A percentile compares a stretch with the other conserved stretches of the same genome.
phyloP scores from a whole-genome alignment of 805 yeast genomes.

The Ogataea naganishii region DNA sequence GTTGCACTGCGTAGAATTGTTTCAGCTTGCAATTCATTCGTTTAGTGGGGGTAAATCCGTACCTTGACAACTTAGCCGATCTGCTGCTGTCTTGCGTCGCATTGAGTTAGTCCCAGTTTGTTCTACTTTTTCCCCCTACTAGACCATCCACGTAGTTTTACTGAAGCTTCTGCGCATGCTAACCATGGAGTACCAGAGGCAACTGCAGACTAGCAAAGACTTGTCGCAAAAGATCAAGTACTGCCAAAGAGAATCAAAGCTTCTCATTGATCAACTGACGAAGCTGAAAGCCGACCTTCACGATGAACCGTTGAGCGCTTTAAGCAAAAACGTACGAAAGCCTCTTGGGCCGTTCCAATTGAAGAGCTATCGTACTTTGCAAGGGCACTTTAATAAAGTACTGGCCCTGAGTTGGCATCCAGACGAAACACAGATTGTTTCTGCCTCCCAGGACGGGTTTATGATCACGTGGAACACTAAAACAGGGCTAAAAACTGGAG shows the following conservation, averaged over 20 bases:
- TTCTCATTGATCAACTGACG: conserved; percentile 15
- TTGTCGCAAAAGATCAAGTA: conserved; percentile 13
- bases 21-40: too few relatives aligned
- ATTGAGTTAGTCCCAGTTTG: too few relatives aligned
- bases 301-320: conserved; percentile 17
- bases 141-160: too few relatives aligned
- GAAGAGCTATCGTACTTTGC: conserved; percentile 25
- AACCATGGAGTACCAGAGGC: conserved; percentile 12
- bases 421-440: conserved; percentile 52
- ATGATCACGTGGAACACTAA: conserved; percentile 76
- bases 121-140: too few relatives aligned
- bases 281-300: conserved; percentile 17
- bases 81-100: too few relatives aligned
- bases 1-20: too few relatives aligned
- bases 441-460: conserved; percentile 84
- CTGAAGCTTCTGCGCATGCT: too few relatives aligned
- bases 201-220: conserved; percentile 14
- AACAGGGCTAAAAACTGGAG: conserved; percentile 61
- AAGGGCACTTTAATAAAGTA: conserved; percentile 70
- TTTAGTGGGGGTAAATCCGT: too few relatives aligned
- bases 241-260: conserved; percentile 18
- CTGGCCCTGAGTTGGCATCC: conserved; percentile 61
- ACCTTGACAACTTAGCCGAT: too few relatives aligned
- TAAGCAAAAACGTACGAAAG: conserved; percentile 16
- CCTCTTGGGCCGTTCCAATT: conserved; percentile 6